phyloP scores from a whole-genome alignment of 768 basidiomycete species.

The Panus rudis region DNA sequence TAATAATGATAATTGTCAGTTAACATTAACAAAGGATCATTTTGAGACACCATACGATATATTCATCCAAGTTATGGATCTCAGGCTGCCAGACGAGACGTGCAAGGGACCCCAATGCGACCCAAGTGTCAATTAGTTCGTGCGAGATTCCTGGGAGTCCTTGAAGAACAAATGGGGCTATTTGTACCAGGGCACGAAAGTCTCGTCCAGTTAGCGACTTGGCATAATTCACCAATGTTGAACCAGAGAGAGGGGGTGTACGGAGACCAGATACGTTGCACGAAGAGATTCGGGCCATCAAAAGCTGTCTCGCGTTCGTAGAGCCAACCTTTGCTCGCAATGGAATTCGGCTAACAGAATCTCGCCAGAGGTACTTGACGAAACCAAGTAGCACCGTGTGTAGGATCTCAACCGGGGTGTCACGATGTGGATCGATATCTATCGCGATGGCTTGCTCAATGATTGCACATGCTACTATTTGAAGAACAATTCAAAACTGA shows the following conservation, averaged over 20 bases:
- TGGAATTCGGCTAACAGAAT: constrained; percentile 21
- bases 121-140: constrained; percentile 32
- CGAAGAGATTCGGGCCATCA: constrained; percentile 22
- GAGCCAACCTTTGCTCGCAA: too few species aligned
- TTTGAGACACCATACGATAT: constrained; percentile 23
- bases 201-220: constrained; percentile 30
- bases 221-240: constrained; percentile 31
- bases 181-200: constrained; percentile 26
- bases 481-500: constrained; percentile 15
- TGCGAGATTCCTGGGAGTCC: constrained; percentile 30
- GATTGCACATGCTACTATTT: constrained; percentile 13
- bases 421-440: constrained; percentile 29
- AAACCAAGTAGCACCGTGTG: constrained; percentile 39
- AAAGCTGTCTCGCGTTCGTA: constrained; percentile 22
- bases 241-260: constrained; percentile 21
- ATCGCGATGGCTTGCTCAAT: constrained; percentile 10
- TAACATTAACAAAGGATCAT: not conserved
- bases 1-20: not conserved
- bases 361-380: constrained; percentile 44
- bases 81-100: constrained; percentile 34
- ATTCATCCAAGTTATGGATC: constrained; percentile 27
- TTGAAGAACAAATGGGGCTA: constrained; percentile 33
- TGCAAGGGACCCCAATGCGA: constrained; percentile 25
- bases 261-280: constrained; percentile 30
- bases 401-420: constrained; percentile 39